phyloP scores from a whole-genome alignment of 2,329 filamentous ascomycete species.

The Exophiala alcalophila region DNA sequence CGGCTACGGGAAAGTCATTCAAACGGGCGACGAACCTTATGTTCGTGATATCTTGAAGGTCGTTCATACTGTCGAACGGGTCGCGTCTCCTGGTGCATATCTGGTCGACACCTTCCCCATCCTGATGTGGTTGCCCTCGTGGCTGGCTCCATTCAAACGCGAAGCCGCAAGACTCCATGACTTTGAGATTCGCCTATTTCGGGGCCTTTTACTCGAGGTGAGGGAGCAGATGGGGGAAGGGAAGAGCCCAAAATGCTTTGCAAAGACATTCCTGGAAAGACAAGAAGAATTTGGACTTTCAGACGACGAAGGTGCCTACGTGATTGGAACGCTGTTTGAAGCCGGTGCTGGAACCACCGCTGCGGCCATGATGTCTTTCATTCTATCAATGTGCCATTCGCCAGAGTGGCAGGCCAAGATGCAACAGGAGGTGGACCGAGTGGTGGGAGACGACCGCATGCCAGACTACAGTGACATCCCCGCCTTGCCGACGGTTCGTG shows the following conservation, averaged over 20 bases:
- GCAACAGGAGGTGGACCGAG: slow-evolving; percentile 38
- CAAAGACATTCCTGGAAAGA: slow-evolving; percentile 30
- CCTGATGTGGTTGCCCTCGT: slow-evolving; percentile 32
- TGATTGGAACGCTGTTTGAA: slow-evolving; percentile 35
- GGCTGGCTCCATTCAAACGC: slow-evolving; percentile 35
- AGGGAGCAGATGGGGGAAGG: slow-evolving; percentile 28
- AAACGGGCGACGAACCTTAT: slow-evolving; percentile 36
- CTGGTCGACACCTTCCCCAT: slow-evolving; percentile 36
- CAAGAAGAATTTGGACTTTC: slow-evolving; percentile 30
- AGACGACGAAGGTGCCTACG: slow-evolving; percentile 34
- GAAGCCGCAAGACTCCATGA: slow-evolving; percentile 31
- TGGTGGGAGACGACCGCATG: slow-evolving; percentile 31
- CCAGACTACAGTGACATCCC: slow-evolving; percentile 39
- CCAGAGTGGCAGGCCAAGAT: slow-evolving; percentile 28
- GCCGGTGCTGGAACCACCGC: slow-evolving; percentile 35
- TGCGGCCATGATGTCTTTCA: slow-evolving; percentile 34
- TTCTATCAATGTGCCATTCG: slow-evolving; percentile 33
- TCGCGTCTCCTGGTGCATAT: slow-evolving; percentile 39
- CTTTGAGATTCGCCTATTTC: slow-evolving; percentile 32
- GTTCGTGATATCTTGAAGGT: slow-evolving; percentile 36
- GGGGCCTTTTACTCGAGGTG: slow-evolving; percentile 35
- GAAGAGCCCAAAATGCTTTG: slow-evolving; percentile 28
- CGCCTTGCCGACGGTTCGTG: slow-evolving; percentile 38
- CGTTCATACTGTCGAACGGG: slow-evolving; percentile 37
- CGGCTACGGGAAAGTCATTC: slow-evolving; percentile 37